Base-by-base conservation (phyloP, 306 rosid genomes). In the Vigna unguiculata region DNA sequence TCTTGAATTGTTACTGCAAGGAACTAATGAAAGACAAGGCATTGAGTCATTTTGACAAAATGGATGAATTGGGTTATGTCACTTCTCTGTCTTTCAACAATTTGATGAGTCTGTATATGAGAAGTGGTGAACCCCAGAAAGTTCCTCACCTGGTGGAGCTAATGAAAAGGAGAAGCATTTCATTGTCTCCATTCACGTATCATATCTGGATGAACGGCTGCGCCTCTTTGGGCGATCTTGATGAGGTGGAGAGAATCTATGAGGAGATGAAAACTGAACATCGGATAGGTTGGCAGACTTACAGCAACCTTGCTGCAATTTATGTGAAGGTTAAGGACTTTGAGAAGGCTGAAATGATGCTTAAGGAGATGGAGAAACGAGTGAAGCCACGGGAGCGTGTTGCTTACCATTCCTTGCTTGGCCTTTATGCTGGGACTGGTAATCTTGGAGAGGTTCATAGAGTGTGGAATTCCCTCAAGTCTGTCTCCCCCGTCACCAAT, bases 181-280 rank as follows among this genome's bases (percentile, higher is more conserved):
- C 48, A 10, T 51, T 86, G 41, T 25, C 65, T 48, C 69, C 83
- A 12, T 83, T 49, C 55, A 59, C 87, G 28, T 90, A 89, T 53
- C 82, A 81, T 79, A 11, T 92, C 47, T 87, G 93, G 99, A 89
- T 92, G 97, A 91, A 87, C 79, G 90, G 93, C 83, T 87, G 54
- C 4, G 87, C 90, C 2, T 48, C 76, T 49, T 61, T 78, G 46
- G 71, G 86, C 47, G 93, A 88, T 63, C 57, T 92, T 13, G 86
- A 70, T 41, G 91, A 77, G 54, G 89, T 80, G 3, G 90, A 90
- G 48, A 82, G 83, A 32, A 84, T 92, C 20, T 60, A 72, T 43
- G 88, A 87, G 76, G 91, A 90, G 89, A 87, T 93, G 90, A 81
- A 32, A 75, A 72, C 24, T n/a, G 87, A 77, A 60, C 54, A 70